phyloP scores from a whole-genome alignment of 495 filamentous ascomycete genomes.

The Hypoxylon trugodes region DNA sequence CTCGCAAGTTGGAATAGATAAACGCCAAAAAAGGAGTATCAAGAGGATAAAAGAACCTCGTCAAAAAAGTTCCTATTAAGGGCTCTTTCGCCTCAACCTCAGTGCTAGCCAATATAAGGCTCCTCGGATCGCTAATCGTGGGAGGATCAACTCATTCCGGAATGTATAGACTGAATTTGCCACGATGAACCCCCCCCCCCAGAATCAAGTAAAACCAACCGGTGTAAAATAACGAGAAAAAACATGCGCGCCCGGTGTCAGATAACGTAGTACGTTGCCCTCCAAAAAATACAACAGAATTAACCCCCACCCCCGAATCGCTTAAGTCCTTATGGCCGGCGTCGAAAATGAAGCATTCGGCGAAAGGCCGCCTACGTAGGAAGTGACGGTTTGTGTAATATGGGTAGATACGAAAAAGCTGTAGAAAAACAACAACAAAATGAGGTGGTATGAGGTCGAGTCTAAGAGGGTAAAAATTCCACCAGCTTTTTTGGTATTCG shows the following conservation, averaged over 20 bases:
- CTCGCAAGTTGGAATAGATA: no score
- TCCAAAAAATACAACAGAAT: constrained; percentile 21
- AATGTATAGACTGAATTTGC: constrained; percentile 2
- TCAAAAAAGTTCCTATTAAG: constrained; percentile 21
- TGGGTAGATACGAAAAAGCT: constrained; percentile 22
- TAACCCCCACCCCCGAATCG: constrained; percentile 16
- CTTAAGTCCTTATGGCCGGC: background rate
- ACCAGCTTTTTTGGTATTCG: constrained; percentile 40
- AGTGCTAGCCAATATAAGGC: constrained; percentile 3
- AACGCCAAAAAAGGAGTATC: constrained; percentile 10
- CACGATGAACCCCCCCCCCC: background rate
- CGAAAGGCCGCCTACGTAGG: constrained; percentile 3
- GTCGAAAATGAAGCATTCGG: background rate
- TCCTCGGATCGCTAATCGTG: background rate
- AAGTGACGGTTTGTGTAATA: constrained; percentile 32
- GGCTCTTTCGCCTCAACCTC: background rate
- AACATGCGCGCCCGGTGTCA: constrained; percentile 5
- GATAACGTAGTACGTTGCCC: constrained; percentile 6
- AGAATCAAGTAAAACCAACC: constrained; percentile 1
- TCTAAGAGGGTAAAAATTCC: constrained; percentile 33
- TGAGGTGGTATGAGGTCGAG: constrained; percentile 30
- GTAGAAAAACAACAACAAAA: constrained; percentile 8
- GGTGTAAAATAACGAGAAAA: constrained; percentile 10
- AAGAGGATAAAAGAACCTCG: background rate
- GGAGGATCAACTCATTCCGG: constrained; percentile 1